A percentile compares a stretch with the other conserved stretches of the same genome.
Evolutionary conservation across 2,329 filamentous ascomycete genomes (phyloP).

Genomic region (Diaporthe sp.): DNA sequence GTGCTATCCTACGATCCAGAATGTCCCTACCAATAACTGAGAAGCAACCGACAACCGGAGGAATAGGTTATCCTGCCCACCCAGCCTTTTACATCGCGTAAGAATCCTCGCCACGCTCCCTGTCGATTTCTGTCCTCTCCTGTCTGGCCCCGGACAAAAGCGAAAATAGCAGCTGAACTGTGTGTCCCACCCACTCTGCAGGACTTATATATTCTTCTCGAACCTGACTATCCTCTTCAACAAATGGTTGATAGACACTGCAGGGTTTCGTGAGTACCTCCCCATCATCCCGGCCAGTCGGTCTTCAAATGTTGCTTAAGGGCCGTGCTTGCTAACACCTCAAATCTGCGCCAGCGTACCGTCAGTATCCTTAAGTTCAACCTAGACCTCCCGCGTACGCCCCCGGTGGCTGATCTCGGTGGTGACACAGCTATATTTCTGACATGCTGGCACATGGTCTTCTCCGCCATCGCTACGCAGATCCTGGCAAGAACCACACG

Average conservation of each 20-base stretch:
- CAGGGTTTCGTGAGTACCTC: slow-evolving; percentile 76
- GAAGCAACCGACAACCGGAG: slow-evolving; percentile 20
- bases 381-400: background rate
- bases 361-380: slow-evolving; percentile 4
- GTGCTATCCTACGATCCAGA: slow-evolving; percentile 12
- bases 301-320: too few species aligned
- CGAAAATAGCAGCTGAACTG: slow-evolving; percentile 1
- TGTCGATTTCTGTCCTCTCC: background rate
- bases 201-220: slow-evolving; percentile 86
- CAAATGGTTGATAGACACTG: slow-evolving; percentile 86
- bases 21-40: slow-evolving; percentile 39
- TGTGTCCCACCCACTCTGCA: slow-evolving; percentile 43
- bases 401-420: slow-evolving; percentile 46
- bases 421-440: slow-evolving; percentile 73
- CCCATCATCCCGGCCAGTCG: background rate
- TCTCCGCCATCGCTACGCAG: slow-evolving; percentile 93
- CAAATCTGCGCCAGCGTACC: slow-evolving; percentile 29
- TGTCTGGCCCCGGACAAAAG: background rate
- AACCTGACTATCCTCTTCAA: slow-evolving; percentile 92
- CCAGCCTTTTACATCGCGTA: slow-evolving; percentile 38
- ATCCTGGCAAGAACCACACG: slow-evolving; percentile 88
- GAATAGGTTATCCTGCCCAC: slow-evolving; percentile 20
- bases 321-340: background rate
- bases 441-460: slow-evolving; percentile 94
- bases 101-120: background rate